Evolutionary conservation across 192 early-diverging fungal species (phyloP).

Genomic region (Mortierella alpina): DNA sequence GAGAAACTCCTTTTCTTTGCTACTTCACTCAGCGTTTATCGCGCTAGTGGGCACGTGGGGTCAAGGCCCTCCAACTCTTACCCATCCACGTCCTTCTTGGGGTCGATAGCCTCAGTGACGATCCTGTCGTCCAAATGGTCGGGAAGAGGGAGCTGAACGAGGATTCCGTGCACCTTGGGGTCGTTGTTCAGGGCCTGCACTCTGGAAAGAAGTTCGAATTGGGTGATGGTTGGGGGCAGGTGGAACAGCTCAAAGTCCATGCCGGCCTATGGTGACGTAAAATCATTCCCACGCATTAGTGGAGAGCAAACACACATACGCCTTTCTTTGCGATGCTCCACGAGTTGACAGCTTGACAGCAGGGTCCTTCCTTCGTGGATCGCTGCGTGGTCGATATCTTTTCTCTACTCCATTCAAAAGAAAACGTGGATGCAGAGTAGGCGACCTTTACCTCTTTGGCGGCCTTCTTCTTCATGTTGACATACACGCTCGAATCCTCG

Average conservation of each 20-base stretch:
- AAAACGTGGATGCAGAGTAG: neutral
- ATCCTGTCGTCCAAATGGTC: conserved; percentile 83
- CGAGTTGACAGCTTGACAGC: too few relatives aligned
- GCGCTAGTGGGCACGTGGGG: neutral
- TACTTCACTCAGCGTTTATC: neutral
- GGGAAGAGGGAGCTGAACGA: conserved; percentile 97
- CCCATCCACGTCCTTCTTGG: conserved; percentile 97
- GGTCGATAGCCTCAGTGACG: conserved; percentile 87
- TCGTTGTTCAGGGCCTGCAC: conserved; percentile 87
- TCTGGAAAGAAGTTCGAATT: conserved; percentile 69
- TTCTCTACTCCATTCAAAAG: neutral
- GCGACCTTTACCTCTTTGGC: conserved; percentile 75
- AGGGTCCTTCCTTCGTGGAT: too few relatives aligned
- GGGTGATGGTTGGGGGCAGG: conserved; percentile 45
- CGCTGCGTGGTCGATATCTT: neutral
- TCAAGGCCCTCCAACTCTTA: conserved; percentile 36
- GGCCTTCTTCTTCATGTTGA: conserved; percentile 93
- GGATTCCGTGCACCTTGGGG: conserved; percentile 87
- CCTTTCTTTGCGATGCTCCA: neutral
- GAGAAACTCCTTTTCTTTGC: neutral
- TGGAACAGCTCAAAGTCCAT: conserved; percentile 55
- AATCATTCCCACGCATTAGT: neutral
- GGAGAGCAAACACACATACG: neutral
- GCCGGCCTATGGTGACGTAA: conserved; percentile 21
- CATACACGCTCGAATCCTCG: conserved; percentile 95